These are phyloP conservation scores for Xerocomus spinulosus DNA, from an alignment of 768 basidiomycete species.

Conservation along the genomic window DNA sequence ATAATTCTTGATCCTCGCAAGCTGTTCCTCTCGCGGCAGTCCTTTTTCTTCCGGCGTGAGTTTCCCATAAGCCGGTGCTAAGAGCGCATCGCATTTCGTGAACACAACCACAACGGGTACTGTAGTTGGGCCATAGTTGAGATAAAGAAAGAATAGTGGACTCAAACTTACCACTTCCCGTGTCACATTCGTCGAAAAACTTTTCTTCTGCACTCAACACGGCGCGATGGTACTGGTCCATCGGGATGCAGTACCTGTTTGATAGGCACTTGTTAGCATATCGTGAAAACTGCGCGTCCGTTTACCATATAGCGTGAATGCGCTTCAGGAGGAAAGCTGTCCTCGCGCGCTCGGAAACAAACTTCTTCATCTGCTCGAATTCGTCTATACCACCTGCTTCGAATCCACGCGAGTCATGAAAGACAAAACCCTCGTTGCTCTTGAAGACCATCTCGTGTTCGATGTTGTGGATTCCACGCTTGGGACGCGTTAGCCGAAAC, in stretches of 20 bases:
- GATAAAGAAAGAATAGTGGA: neutral
- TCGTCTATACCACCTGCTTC: neutral
- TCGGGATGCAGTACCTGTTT: conserved; percentile 1
- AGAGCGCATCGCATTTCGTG: neutral
- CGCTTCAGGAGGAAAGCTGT: neutral
- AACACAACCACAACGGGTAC: neutral
- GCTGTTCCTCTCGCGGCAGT: neutral
- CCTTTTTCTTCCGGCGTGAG: neutral
- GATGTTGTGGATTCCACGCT: neutral
- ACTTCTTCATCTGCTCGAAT: neutral
- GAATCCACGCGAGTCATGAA: neutral
- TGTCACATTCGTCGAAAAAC: conserved; percentile 1
- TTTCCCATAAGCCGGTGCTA: neutral
- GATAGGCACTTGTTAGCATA: neutral
- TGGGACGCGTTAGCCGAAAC: too few relatives aligned
- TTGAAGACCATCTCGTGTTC: neutral
- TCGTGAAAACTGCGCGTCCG: neutral
- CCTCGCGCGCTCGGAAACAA: neutral
- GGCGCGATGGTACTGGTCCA: neutral
- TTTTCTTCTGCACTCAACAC: neutral
- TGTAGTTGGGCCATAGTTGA: neutral
- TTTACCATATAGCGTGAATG: neutral
- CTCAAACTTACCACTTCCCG: neutral
- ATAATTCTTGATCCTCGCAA: neutral
- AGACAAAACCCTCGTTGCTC: neutral